Conservation (phyloP, 371 early-diverging fungal genomes). For the Mucor sp. region DNA sequence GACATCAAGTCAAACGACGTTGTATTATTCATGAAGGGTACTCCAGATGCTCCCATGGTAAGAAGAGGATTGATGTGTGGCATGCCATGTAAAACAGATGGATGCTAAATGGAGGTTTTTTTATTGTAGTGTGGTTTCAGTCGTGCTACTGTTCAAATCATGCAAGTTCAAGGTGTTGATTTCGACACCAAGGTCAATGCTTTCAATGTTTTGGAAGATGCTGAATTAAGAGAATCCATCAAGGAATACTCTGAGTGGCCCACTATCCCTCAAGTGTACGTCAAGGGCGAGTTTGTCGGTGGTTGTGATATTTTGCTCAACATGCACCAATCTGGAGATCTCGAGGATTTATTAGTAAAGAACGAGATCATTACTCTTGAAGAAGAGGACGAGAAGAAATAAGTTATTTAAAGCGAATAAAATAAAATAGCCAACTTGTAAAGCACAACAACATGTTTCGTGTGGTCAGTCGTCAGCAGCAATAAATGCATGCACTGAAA, state of each 20-base stretch:
- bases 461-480: neutral
- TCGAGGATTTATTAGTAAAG: conserved; percentile 83
- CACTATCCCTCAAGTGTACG: conserved; percentile 98
- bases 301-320: conserved; percentile 94
- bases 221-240: conserved; percentile 87
- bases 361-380: conserved; percentile 69
- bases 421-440: neutral
- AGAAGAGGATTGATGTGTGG: neutral
- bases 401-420: neutral
- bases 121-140: conserved; percentile 87
- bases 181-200: conserved; percentile 64
- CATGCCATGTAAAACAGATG: neutral
- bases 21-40: conserved; percentile 96
- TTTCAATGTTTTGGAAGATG: conserved; percentile 89
- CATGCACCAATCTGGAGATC: conserved; percentile 92
- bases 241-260: conserved; percentile 98
- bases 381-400: conserved; percentile 26
- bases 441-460: neutral
- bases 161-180: conserved; percentile 85
- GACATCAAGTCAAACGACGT: conserved; percentile 72
- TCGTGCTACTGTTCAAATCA: conserved; percentile 88
- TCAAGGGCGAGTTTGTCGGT: conserved; percentile 97
- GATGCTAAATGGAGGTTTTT: neutral
- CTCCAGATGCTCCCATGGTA: conserved; percentile 76
- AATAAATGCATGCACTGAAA: neutral